phyloP scores from a whole-genome alignment of 805 yeast genomes.

The Wickerhamiella musiphila region DNA sequence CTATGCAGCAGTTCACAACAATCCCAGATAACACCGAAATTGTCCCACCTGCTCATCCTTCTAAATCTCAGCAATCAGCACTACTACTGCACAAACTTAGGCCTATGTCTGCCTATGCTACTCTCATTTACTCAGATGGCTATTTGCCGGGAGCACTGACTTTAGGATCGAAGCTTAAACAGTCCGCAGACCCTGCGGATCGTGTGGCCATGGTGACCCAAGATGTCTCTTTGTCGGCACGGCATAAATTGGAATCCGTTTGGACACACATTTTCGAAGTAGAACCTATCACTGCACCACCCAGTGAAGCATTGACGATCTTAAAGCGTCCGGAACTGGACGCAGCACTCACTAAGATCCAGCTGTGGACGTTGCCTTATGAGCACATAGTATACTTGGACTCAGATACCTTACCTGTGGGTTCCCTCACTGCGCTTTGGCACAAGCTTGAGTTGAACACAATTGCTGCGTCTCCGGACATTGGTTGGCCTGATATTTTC shows the following conservation, averaged over 20 bases:
- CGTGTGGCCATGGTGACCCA: slow-evolving; percentile 19
- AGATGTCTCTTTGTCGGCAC: slow-evolving; percentile 11
- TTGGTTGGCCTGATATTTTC: slow-evolving; percentile 87
- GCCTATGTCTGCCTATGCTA: slow-evolving; percentile 24
- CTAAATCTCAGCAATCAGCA: no score
- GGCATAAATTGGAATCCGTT: slow-evolving; percentile 9
- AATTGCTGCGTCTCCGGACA: slow-evolving; percentile 45
- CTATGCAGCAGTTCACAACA: no score
- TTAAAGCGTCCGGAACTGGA: slow-evolving; percentile 34
- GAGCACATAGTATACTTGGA: slow-evolving; percentile 32
- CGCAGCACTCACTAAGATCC: slow-evolving; percentile 34
- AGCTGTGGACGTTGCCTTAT: slow-evolving; percentile 33
- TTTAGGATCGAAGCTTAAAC: slow-evolving; percentile 25
- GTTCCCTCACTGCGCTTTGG: slow-evolving; percentile 20
- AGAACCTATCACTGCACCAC: slow-evolving; percentile 15
- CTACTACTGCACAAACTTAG: no score
- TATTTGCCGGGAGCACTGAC: slow-evolving; percentile 35
- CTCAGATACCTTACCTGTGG: slow-evolving; percentile 34
- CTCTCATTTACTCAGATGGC: slow-evolving; percentile 29
- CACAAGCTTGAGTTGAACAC: slow-evolving; percentile 8
- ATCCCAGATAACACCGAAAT: background rate
- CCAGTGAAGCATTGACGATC: slow-evolving; percentile 15
- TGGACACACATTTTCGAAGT: slow-evolving; percentile 19
- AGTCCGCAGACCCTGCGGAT: slow-evolving; percentile 10
- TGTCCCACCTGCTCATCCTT: background rate